phyloP scores from a whole-genome alignment of 228 moss, liverwort and hornwort genomes.

The Sphagnum fallax region DNA sequence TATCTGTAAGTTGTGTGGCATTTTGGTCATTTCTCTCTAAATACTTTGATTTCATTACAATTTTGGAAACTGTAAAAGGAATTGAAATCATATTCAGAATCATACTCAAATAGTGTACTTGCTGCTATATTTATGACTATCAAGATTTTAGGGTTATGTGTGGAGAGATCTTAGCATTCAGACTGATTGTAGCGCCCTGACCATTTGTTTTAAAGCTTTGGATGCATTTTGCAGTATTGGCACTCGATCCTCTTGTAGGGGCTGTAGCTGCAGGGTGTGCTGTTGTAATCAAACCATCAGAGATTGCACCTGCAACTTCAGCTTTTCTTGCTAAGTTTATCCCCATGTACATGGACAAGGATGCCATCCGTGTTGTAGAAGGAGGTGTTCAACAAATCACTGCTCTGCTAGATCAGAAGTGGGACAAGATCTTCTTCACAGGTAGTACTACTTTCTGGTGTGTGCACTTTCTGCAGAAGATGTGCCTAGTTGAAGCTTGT shows the following conservation, averaged over 20 bases:
- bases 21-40: too few relatives aligned
- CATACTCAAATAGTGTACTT: too few relatives aligned
- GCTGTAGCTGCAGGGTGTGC: constrained; percentile 23
- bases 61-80: too few relatives aligned
- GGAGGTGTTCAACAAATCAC: constrained; percentile 18
- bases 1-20: constrained; percentile 24
- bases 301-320: constrained; percentile 17
- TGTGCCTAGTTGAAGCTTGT: too few relatives aligned
- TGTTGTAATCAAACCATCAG: constrained; percentile 22
- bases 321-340: constrained; percentile 16
- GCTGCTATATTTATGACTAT: too few relatives aligned
- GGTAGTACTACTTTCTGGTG: constrained; percentile 1
- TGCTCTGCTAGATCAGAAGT: constrained; percentile 19
- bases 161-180: too few relatives aligned
- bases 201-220: too few relatives aligned
- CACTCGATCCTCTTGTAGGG: constrained; percentile 14
- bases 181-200: too few relatives aligned
- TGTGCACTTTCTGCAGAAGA: neutral
- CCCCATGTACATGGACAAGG: constrained; percentile 17
- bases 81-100: too few relatives aligned
- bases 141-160: too few relatives aligned
- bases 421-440: constrained; percentile 25
- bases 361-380: constrained; percentile 16
- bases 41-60: too few relatives aligned
- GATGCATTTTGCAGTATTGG: constrained; percentile 10